These are phyloP conservation scores for Papiliotrema laurentii DNA, from an alignment of 1,284 basidiomycete genomes.

Conservation along the genomic window DNA sequence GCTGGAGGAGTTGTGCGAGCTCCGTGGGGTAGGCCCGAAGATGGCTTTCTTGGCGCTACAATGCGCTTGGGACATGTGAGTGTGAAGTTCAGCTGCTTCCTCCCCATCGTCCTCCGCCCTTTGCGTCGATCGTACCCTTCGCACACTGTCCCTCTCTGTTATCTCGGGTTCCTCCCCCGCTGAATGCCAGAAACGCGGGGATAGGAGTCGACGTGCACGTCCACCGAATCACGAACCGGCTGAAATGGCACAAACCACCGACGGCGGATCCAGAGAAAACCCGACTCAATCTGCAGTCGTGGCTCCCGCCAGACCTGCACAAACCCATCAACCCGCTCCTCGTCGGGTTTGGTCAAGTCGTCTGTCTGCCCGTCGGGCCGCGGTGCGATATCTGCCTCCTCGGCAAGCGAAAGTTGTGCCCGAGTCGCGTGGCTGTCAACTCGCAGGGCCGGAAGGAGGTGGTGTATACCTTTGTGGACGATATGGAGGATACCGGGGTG, in stretches of 20 bases:
- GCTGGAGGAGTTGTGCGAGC: constrained; percentile 72
- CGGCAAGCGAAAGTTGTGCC: constrained; percentile 46
- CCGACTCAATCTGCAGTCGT: constrained; percentile 78
- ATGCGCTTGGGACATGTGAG: constrained; percentile 11
- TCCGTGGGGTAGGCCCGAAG: constrained; percentile 86
- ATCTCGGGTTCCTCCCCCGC: not conserved
- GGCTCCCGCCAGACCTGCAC: constrained; percentile 77
- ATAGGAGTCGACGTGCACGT: constrained; percentile 97
- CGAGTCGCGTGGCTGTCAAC: constrained; percentile 42
- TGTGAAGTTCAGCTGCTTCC: not conserved
- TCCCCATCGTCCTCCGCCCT: not conserved
- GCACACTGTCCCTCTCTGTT: not conserved
- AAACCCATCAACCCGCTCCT: constrained; percentile 80
- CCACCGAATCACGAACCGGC: constrained; percentile 85
- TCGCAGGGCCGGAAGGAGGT: constrained; percentile 41
- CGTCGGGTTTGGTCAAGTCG: constrained; percentile 82
- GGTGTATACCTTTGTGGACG: constrained; percentile 54
- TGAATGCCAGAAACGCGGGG: constrained; percentile 62
- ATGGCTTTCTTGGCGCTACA: constrained; percentile 85
- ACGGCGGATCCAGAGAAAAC: constrained; percentile 88
- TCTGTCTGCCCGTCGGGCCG: constrained; percentile 79
- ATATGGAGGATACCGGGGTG: constrained; percentile 51
- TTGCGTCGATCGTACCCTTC: not conserved
- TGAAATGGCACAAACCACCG: constrained; percentile 81
- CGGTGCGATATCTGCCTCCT: constrained; percentile 69